A percentile compares a stretch with the other conserved stretches of the same genome.
Evolutionary conservation across 2,329 filamentous ascomycete genomes (phyloP).

Genomic region (Cyanodermella asteris): DNA sequence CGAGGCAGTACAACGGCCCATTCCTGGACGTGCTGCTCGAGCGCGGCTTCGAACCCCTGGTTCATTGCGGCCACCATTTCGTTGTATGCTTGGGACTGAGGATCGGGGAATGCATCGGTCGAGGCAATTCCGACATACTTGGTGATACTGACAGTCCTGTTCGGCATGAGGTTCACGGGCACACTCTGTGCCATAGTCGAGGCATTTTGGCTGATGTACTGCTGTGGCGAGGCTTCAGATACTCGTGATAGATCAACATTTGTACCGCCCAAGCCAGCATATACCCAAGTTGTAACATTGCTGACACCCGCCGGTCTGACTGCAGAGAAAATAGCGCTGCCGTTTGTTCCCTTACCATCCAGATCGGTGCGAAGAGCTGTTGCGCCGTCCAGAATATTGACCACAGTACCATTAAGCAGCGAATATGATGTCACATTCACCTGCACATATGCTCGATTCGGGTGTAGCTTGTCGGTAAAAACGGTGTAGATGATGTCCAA

Average conservation of each 20-base stretch:
- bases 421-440: conserved; percentile 33
- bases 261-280: conserved; percentile 20
- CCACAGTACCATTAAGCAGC: conserved; percentile 34
- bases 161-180: conserved; percentile 28
- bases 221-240: conserved; percentile 20
- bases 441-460: conserved; percentile 39
- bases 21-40: conserved; percentile 34
- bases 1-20: conserved; percentile 40
- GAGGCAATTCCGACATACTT: conserved; percentile 51
- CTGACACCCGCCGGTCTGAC: conserved; percentile 39
- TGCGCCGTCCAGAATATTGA: conserved; percentile 45
- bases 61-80: conserved; percentile 29
- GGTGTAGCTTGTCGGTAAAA: conserved; percentile 39
- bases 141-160: conserved; percentile 31
- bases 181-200: conserved; percentile 45
- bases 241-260: conserved; percentile 22
- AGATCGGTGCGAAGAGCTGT: conserved; percentile 43
- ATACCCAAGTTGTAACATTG: conserved; percentile 41
- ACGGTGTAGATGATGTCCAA: conserved; percentile 44
- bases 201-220: conserved; percentile 31
- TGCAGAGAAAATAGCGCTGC: conserved; percentile 38
- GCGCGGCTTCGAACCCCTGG: conserved; percentile 32
- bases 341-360: conserved; percentile 32
- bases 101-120: conserved; percentile 41
- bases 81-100: conserved; percentile 30